phyloP scores from a whole-genome alignment of 1,284 basidiomycete genomes.

The Vanrija sp. region DNA sequence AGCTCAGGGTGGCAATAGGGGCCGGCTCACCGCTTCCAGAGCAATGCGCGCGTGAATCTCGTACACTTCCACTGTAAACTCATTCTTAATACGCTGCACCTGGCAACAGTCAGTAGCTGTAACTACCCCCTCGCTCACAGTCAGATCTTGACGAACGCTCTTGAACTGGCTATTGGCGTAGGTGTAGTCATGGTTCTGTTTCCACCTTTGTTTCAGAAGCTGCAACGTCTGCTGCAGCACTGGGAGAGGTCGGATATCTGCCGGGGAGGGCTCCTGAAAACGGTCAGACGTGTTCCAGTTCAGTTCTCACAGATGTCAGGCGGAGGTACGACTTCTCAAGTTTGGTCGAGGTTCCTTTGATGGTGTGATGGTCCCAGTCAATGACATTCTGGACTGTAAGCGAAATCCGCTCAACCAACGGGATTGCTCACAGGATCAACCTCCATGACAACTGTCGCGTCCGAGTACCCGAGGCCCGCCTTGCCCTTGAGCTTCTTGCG shows the following conservation, averaged over 20 bases:
- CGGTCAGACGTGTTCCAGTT: neutral
- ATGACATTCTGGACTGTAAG: conserved; percentile 70
- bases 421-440: conserved; percentile 50
- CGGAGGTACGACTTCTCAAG: conserved; percentile 96
- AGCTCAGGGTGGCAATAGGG: conserved; percentile 1
- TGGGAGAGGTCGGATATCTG: conserved; percentile 83
- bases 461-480: conserved; percentile 32
- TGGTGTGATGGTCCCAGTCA: conserved; percentile 93
- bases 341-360: conserved; percentile 83
- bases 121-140: conserved; percentile 58
- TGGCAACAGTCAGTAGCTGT: conserved; percentile 38
- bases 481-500: conserved; percentile 39
- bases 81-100: conserved; percentile 99
- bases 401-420: neutral
- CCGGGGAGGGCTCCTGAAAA: conserved; percentile 82
- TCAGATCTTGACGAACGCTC: conserved; percentile 93
- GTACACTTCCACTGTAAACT: conserved; percentile 95
- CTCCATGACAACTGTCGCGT: conserved; percentile 31
- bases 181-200: conserved; percentile 69
- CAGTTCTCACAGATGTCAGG: conserved; percentile 72
- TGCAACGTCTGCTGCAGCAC: conserved; percentile 80
- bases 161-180: conserved; percentile 99
- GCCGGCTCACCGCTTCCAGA: conserved; percentile 71
- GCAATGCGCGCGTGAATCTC: conserved; percentile 98
- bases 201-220: conserved; percentile 86